Conservation (phyloP, 2,329 filamentous ascomycete species). For the Nakataea oryzae region DNA sequence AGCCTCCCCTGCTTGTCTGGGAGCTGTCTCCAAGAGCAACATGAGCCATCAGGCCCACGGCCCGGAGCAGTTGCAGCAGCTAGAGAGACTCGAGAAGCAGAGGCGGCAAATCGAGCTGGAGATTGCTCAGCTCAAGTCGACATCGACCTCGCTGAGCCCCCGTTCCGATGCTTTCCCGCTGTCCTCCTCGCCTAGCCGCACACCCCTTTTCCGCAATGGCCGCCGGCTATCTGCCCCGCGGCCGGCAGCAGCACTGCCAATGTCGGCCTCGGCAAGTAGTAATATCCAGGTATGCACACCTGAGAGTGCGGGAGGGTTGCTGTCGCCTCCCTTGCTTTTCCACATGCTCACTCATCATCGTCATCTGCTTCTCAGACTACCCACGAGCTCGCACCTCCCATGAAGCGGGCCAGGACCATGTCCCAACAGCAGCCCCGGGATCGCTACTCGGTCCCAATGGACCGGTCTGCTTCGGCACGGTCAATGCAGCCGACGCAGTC, state of each 20-base stretch:
- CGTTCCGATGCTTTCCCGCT: background rate
- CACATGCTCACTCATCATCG: background rate
- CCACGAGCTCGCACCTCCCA: conserved; percentile 1
- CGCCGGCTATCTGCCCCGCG: background rate
- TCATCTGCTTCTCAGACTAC: background rate
- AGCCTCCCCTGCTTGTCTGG: background rate
- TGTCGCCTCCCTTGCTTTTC: background rate
- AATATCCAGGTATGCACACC: background rate
- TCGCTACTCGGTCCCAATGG: background rate
- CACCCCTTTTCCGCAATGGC: background rate
- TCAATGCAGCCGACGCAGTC: background rate
- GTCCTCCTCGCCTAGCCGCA: background rate
- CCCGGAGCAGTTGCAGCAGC: background rate
- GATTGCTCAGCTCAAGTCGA: conserved; percentile 1
- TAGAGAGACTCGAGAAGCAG: conserved; percentile 1
- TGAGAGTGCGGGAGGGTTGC: too few relatives aligned
- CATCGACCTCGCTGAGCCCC: background rate
- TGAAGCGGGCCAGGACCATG: conserved; percentile 5
- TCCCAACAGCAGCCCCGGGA: background rate
- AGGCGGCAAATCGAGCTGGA: background rate
- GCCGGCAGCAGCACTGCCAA: background rate
- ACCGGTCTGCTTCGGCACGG: background rate
- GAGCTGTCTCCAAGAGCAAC: background rate
- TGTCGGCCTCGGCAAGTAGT: background rate
- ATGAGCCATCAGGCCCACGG: background rate